Base-by-base conservation (phyloP, 345 rosid species). In the Salix suchowensis region DNA sequence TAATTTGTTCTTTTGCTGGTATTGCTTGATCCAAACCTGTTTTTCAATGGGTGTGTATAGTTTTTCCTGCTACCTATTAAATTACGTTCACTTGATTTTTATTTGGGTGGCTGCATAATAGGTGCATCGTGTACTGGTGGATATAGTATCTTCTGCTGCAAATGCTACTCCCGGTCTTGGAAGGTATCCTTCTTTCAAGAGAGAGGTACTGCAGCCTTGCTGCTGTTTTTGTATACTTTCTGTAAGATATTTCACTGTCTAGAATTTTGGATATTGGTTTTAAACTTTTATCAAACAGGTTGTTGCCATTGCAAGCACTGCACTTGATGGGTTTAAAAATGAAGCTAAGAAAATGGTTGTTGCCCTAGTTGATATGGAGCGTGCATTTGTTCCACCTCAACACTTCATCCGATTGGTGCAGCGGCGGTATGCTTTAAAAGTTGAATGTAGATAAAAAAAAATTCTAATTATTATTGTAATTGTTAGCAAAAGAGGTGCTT, bases 341-440 rank as follows among this genome's bases (percentile, higher is more conserved):
- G 98, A 96, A 84, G 91, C 99, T 61, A 94, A 85, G 81, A 94
- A 91, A 80, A 94, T 96, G 99, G 99, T 96, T 2, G 88, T 96
- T 81, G 98, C 99, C 26, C 85, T 96, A 44, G 98, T 96, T 72
- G 99, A 96, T 82, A 96, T 96, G 99, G 99, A 96, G 82, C 98
- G 99, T 64, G 98, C 88, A 44, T 96, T 96, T 87, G 99, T 96
- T 79, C 99, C 99, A 73, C 98, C 99, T 77, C 99, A 96, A 74
- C 99, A 96, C 81, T 96, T 96, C 82, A 96, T 96, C 78, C 97
- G 99, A 50, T 87, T 96, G 80, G 96, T 96, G 74, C 99, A 96
- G 70, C 88, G 99, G 78, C 82, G 98, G 99, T 94, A 89, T 68
- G 79, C 23, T 21, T 24, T n/a, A 61, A 67, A 40, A 42, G 18